phyloP scores from a whole-genome alignment of 2,329 filamentous ascomycete species.

The Ramularia collo-cygni region DNA sequence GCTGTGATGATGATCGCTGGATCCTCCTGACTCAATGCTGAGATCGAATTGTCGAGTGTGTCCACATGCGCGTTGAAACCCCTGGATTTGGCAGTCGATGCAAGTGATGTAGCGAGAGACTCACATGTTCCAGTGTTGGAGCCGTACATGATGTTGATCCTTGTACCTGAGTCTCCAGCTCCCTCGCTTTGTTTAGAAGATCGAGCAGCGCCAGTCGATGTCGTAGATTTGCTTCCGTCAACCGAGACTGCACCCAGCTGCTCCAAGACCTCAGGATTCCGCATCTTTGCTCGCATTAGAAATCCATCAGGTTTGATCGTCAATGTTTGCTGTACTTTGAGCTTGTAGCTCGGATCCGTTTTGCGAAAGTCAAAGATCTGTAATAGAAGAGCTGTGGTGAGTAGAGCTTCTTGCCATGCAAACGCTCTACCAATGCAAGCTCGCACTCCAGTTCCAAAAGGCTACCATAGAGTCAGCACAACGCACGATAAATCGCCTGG shows the following conservation, averaged over 20 bases:
- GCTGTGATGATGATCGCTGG: conserved; percentile 36
- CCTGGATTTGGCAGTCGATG: conserved; percentile 30
- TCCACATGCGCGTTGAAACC: conserved; percentile 33
- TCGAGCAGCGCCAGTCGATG: background rate
- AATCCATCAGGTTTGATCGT: conserved; percentile 60
- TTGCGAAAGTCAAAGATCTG: conserved; percentile 64
- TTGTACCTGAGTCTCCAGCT: conserved; percentile 31
- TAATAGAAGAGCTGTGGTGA: conserved; percentile 56
- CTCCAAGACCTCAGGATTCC: conserved; percentile 29
- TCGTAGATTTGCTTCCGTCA: conserved; percentile 28
- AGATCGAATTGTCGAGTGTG: conserved; percentile 27
- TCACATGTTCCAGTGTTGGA: conserved; percentile 58
- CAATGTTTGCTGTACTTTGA: conserved; percentile 50
- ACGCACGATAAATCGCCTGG: background rate
- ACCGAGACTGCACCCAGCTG: conserved; percentile 38
- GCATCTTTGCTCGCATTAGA: conserved; percentile 51
- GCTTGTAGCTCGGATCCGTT: conserved; percentile 53
- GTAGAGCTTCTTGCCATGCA: conserved; percentile 62
- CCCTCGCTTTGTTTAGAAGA: conserved; percentile 12
- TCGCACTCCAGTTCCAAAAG: conserved; percentile 65
- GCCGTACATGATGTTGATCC: conserved; percentile 61
- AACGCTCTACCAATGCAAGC: conserved; percentile 68
- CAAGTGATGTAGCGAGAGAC: conserved; percentile 34
- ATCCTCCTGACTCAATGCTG: conserved; percentile 28
- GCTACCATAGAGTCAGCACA: conserved; percentile 26